Evolutionary conservation across 805 yeast species (phyloP), one percentile per base, ranked within the genome.

Genomic region (Wickerhamiella vanderwaltii): DNA sequence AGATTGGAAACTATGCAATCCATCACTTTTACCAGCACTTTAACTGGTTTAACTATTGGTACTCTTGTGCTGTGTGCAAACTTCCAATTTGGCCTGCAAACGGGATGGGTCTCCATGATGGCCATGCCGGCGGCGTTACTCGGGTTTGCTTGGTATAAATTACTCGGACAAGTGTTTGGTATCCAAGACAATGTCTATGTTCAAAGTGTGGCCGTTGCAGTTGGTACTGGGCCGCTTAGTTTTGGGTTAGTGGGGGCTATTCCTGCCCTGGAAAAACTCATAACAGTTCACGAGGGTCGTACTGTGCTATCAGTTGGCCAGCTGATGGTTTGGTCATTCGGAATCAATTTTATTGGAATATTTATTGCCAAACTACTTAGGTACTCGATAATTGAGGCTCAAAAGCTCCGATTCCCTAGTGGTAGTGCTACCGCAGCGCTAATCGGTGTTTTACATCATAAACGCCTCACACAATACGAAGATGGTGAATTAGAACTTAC

Each of bases 51-150:
- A 19, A 51, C 65, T 1, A 85, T 88, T n/a, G 98, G 98, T 0
- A 73, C 95, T 0, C 62, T 88, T 20, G 87, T 91, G 24, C 66
- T 91, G 19, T 66, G 86, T 13, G 84, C 95, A 3, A 88, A 88
- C 60, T 91, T 91, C 63, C 97, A 88, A 57, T 88, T 88, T 58
- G 98, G 97, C 1, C 65, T 88, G 16, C 98, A 88, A 57, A 88
- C 96, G 0, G 98, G 98, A 1, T 88, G 98, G 98, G 95, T 91
- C 5, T 85, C 95, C 9, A 88, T 88, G 98, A 91, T 88, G 98
- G 82, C 95, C 17, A 65, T 88, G 42, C 97, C 98, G 0, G 79
- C 95, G 4, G 95, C 97, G 0, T 61, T 88, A 40, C 61, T 88
- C 19, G 95, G 94, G 0, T 87, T 76, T 58, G 80, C 95, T 0